Base-by-base conservation (phyloP, 106 monocot species). In the Dioscorea dumetorum region DNA sequence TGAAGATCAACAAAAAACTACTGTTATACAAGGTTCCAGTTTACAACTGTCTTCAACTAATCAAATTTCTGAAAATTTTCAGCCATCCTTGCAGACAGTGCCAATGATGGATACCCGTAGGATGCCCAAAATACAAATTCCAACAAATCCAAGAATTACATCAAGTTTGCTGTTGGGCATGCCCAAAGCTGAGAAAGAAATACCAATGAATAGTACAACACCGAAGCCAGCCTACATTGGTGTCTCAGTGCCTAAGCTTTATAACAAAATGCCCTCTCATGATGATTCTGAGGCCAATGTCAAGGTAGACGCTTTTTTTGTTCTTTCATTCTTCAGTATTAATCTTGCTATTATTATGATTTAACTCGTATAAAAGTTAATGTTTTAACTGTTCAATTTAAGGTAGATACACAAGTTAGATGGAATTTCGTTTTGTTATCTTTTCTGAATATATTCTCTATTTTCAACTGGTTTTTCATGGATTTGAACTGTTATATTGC, bases 111-210 rank as follows among this genome's bases (percentile, higher is more conserved):
- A 92, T 69, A 60, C 78, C 34, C 70, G 48, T 22, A 82, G 78
- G 73, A 76, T 81, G 82, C 85, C 82, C 76, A 99, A 92, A 79
- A 73, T 92, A 67, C 97, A 99, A 85, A 87, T 99, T 81, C 82
- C 91, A 70, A 92, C 89, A 72, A 97, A 97, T 67, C 95, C 97
- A 77, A 89, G 88, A 77, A 99, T 99, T 80, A 82, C 97, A 61
- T 58, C 91, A 73, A 76, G 71, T 79, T 67, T 92, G 81, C 70
- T 70, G 11, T 61, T 86, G 67, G 78, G 66, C 21, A 70, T 78
- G 66, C 66, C 75, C 61, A 99, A 90, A 74, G 58, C 62, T 58
- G 79, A 86, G 61, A 91, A 81, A 70, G 86, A 85, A 72, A 83
- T 53, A 49, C 71, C 69, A 64, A 51, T 49, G 23, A 49, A 54